Conservation (phyloP, 768 basidiomycete genomes). For the Galerina sulciceps region DNA sequence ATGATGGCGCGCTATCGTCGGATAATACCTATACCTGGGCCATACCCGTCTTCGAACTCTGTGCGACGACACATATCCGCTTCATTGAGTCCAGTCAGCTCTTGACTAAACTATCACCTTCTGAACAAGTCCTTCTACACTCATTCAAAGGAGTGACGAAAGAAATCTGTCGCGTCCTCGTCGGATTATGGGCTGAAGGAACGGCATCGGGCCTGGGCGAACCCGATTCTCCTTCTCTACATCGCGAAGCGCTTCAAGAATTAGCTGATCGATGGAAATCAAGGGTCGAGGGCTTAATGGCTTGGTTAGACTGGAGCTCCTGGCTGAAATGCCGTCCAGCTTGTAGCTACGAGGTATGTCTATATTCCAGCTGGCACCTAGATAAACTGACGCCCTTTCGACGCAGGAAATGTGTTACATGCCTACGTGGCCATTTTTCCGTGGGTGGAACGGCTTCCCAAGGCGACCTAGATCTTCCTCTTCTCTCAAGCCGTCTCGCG, state of each 20-base stretch:
- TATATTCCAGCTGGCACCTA: neutral
- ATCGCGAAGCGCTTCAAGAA: neutral
- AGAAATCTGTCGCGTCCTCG: slow-evolving; percentile 51
- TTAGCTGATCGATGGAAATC: slow-evolving; percentile 32
- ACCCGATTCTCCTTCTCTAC: neutral
- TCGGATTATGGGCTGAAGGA: slow-evolving; percentile 52
- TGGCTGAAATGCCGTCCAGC: slow-evolving; percentile 53
- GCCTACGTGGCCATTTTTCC: slow-evolving; percentile 47
- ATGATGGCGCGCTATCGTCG: neutral
- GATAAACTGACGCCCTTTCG: neutral
- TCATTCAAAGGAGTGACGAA: slow-evolving; percentile 37
- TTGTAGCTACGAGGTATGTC: slow-evolving; percentile 46
- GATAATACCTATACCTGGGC: slow-evolving; percentile 34
- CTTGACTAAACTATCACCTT: slow-evolving; percentile 23
- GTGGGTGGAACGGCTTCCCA: neutral
- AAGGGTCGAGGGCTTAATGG: slow-evolving; percentile 41
- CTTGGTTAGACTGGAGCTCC: slow-evolving; percentile 56
- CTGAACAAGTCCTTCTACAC: slow-evolving; percentile 32
- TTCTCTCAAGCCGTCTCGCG: neutral
- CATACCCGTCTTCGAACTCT: slow-evolving; percentile 34
- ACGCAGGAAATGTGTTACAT: slow-evolving; percentile 46
- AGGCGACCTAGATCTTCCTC: neutral
- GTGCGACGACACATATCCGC: slow-evolving; percentile 35
- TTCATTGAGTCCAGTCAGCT: slow-evolving; percentile 18
- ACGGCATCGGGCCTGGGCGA: slow-evolving; percentile 27